Base-by-base conservation (phyloP, 2,329 filamentous ascomycete species). In the Nigrospora oryzae region DNA sequence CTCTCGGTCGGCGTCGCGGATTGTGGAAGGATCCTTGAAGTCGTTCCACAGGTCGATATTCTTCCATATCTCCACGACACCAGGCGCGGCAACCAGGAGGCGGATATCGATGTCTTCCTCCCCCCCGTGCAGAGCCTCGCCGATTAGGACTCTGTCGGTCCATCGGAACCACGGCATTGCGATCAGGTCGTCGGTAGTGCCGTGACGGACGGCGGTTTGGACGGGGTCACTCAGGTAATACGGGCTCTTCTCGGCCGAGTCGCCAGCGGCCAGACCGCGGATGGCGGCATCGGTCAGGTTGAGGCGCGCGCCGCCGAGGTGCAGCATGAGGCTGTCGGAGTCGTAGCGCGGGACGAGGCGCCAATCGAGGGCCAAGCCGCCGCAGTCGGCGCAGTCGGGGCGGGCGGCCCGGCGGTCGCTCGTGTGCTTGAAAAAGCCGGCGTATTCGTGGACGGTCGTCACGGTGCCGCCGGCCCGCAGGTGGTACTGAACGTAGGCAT, bases 151-250 rank as follows among this genome's bases (percentile, higher is more conserved):
- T 30, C 39, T 46, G 38, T 49, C 47, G 8, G 42, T 40, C 47
- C 47, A 49, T 3, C 38, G 35, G 31, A 46, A 49, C 47, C 47
- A 49, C 31, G 47, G 47, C 40, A 49, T 44, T 16, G 40, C 23
- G 30, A 36, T 38, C n/a, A n/a, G 5, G 14, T 49, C 40, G 19
- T 44, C 44, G 8, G 39, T 46, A 8, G 30, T 28, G 16, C 44
- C 47, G 13, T 16, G 28, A 11, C 40, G 40, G 3, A 49, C 41
- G 12, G 17, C 7, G n/a, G 36, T 32, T 11, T 14, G 30, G 17
- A 42, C 30, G 12, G 37, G 36, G 16, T 38, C 38, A 28, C 44
- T 43, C 15, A 49, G 35, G 30, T 39, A 44, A 34, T 32, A 32
- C 7, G 17, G 11, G 14, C 17, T 36, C 15, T 34, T 10, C 3